Evolutionary conservation across 2,329 filamentous ascomycete genomes (phyloP), one percentile per base, ranked within the genome.

Genomic region (Chaetomiaceae sp.): DNA sequence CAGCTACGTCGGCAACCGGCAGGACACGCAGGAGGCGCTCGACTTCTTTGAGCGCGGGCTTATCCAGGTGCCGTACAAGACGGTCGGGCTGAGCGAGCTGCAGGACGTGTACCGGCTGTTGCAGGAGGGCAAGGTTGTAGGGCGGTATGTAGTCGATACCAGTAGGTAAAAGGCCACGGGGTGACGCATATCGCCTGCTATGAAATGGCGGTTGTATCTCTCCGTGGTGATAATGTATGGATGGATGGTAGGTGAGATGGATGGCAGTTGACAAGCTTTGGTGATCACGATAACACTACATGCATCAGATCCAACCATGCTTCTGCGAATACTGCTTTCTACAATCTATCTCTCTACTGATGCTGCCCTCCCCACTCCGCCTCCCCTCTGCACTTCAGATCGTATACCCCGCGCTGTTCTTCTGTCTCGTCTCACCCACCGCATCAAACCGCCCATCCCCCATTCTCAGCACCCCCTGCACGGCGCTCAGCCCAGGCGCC

Each of bases 1-100:
- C 50, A 88, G 83, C 58, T 96, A 96, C 64, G 91, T 97, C 56
- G 91, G 91, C 48, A 96, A 95, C 73, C 80, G 91, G 56, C 82
- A 85, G 64, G 91, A 97, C 65, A 84, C 83, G 1, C 79, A 83
- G 43, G 91, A 97, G 73, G 90, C 91, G 3, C 74, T 97, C 52
- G 90, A 96, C 56, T 96, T 96, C 73, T 96, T 80, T 74, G 72
- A 77, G 47, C 77, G 85, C 18, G 91, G 91, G 14, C 70, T 94
- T 54, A 90, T 97, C 76, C 84, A 88, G 63, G 82, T 83, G 5
- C 91, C 91, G 7, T 93, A 78, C 79, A 94, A 95, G 83, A 78
- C 79, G 7, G 81, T 88, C 43, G 88, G 88, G 12, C 73, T 96
- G 50, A 84, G 81, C 60, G 76, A 96, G 68, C 74, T 97, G 54